phyloP scores from a whole-genome alignment of 1,284 basidiomycete species.

The Fomitiporia mediterranea region DNA sequence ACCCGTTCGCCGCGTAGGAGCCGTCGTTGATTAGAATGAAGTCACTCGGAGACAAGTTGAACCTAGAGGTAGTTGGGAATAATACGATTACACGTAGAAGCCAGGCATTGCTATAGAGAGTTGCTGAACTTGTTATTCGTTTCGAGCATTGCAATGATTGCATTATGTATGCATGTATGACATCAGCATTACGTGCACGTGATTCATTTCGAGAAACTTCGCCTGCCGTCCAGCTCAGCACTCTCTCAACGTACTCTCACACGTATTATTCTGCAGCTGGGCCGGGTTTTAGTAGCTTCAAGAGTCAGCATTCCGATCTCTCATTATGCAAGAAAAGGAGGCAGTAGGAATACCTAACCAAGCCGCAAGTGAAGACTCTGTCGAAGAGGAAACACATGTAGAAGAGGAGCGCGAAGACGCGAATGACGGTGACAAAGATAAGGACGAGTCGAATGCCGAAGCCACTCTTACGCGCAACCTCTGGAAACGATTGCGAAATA shows the following conservation, averaged over 20 bases:
- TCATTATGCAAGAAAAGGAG: neutral
- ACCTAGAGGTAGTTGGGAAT: neutral
- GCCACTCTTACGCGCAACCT: too few species aligned
- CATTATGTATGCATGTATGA: neutral
- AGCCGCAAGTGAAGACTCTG: neutral
- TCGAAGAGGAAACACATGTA: neutral
- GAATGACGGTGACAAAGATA: neutral
- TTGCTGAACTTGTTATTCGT: neutral
- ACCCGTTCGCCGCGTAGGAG: slow-evolving; percentile 21
- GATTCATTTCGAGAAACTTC: neutral
- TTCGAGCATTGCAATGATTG: too few species aligned
- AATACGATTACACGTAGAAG: neutral
- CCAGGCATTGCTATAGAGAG: neutral
- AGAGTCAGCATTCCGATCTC: neutral
- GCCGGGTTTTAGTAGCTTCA: neutral
- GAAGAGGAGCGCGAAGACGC: neutral
- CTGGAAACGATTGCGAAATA: slow-evolving; percentile 1
- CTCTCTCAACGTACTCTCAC: neutral
- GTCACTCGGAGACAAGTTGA: neutral
- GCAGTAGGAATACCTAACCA: neutral
- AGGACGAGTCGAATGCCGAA: neutral
- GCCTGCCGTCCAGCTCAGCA: neutral
- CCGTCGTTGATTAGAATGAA: neutral
- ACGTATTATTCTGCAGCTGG: neutral
- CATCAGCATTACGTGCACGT: neutral